Evolutionary conservation across 2,329 filamentous ascomycete genomes (phyloP), one percentile per base, ranked within the genome.

Genomic region (Ceratocystiopsis minuta): DNA sequence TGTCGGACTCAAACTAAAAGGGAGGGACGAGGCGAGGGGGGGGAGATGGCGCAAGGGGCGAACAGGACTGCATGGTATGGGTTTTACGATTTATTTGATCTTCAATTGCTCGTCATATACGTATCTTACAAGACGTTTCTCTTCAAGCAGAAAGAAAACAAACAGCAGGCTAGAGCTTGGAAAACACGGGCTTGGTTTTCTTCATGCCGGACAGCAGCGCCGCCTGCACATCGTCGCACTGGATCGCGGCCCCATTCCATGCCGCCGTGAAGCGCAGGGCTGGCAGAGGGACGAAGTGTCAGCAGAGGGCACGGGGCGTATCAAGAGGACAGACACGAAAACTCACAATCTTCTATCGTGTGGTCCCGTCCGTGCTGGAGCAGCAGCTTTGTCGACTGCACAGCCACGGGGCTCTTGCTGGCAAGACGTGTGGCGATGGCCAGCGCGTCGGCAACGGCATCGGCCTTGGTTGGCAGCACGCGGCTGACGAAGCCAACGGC

Each of bases 301-400:
- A 20, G 4, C 10, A 36, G 43, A 18, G 28, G 32, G 42, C 34
- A 15, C 10, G 3, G 6, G 31, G 11, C 9, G 16, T 16, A 7
- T n/a, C 6, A 40, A 35, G 28, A 38, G 40, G 18, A 37, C 28
- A 39, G 17, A n/a, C n/a, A 16, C 43, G 37, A 39, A 17, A 16
- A 28, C 72, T 55, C 57, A 78, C 78, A 84, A 51, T 93, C 85
- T 37, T 71, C 72, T 24, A 93, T 74, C 2, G 69, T 67, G 56
- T 86, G 75, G 57, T 93, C 87, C 52, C 83, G 70, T 32, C 78
- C 80, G 54, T 79, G 84, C 58, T 90, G 86, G 54, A 94, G 56
- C 47, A 93, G 60, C 61, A 90, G 81, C 65, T 94, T 94, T 10
- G 86, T 93, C 6, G 82, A 79, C 63, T 85, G 75, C 48, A 88